Percentiles rank a stretch among this genome's conserved stretches.
Conservation (phyloP, 1,139 yeast genomes). For the Yamadazyma dendronema region DNA sequence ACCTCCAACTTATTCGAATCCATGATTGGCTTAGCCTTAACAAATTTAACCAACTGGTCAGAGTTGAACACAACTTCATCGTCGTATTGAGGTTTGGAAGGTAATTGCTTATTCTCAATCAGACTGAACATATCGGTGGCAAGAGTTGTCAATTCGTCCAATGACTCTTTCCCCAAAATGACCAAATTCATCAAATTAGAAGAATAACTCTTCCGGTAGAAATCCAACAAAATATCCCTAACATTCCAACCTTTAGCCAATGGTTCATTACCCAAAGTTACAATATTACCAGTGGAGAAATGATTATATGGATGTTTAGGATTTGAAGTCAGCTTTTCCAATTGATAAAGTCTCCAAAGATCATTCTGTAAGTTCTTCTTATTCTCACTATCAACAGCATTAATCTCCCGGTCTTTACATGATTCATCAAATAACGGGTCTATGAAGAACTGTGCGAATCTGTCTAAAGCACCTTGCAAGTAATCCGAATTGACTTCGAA, state of each 20-base stretch:
- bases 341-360: constrained; percentile 82
- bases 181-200: constrained; percentile 85
- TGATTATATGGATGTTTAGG: constrained; percentile 71
- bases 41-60: constrained; percentile 51
- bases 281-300: constrained; percentile 71
- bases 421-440: constrained; percentile 75
- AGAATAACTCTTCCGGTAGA: constrained; percentile 62
- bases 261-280: constrained; percentile 61
- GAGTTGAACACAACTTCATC: constrained; percentile 32
- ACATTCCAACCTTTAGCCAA: constrained; percentile 50
- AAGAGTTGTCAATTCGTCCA: constrained; percentile 72
- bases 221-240: constrained; percentile 62
- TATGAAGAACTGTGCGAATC: constrained; percentile 91
- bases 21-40: constrained; percentile 79
- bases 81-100: constrained; percentile 45
- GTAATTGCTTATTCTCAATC: constrained; percentile 55
- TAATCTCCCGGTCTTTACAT: constrained; percentile 88
- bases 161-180: constrained; percentile 74
- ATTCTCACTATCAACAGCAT: constrained; percentile 94
- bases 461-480: constrained; percentile 82
- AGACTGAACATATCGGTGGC: constrained; percentile 63
- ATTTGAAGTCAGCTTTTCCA: constrained; percentile 73
- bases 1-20: constrained; percentile 68
- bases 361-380: constrained; percentile 92
- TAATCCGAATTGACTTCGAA: constrained; percentile 79